Evolutionary conservation across 495 filamentous ascomycete species (phyloP).

Genomic region (Beverwykella pulmonaria): DNA sequence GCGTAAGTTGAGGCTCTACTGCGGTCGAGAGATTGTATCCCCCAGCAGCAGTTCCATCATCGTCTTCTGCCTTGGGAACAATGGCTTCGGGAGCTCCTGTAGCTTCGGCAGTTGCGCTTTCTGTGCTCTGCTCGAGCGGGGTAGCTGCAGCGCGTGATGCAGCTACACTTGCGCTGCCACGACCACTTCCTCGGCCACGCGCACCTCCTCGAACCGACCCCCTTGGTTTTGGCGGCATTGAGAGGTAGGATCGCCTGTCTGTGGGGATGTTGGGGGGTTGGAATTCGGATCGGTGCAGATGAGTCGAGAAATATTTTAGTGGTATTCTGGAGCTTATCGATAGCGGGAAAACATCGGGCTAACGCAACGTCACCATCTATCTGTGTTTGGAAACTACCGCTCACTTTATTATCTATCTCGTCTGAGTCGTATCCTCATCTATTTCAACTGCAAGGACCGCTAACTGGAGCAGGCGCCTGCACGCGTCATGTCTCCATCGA

Average conservation of each 20-base stretch:
- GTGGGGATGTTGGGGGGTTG: not conserved
- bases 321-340: conserved; percentile 9
- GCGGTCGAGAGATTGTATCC: not conserved
- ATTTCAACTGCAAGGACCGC: conserved; percentile 27
- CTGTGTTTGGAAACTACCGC: no score
- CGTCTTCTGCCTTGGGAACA: not conserved
- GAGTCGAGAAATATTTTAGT: conserved; percentile 5
- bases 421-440: conserved; percentile 20
- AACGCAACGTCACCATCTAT: not conserved
- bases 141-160: not conserved
- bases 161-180: conserved; percentile 3
- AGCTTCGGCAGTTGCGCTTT: not conserved
- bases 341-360: conserved; percentile 6
- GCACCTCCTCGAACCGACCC: conserved; percentile 4
- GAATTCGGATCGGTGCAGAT: not conserved
- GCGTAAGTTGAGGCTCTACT: not conserved
- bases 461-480: not conserved
- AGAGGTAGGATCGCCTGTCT: not conserved
- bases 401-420: no score
- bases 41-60: not conserved
- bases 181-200: conserved; percentile 11
- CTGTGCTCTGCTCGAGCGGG: not conserved
- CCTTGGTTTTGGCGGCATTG: conserved; percentile 24
- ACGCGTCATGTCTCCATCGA: conserved; percentile 2
- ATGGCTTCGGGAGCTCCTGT: not conserved